Conservation (phyloP, 2,329 filamentous ascomycete species). For the Nigrospora sphaerica region DNA sequence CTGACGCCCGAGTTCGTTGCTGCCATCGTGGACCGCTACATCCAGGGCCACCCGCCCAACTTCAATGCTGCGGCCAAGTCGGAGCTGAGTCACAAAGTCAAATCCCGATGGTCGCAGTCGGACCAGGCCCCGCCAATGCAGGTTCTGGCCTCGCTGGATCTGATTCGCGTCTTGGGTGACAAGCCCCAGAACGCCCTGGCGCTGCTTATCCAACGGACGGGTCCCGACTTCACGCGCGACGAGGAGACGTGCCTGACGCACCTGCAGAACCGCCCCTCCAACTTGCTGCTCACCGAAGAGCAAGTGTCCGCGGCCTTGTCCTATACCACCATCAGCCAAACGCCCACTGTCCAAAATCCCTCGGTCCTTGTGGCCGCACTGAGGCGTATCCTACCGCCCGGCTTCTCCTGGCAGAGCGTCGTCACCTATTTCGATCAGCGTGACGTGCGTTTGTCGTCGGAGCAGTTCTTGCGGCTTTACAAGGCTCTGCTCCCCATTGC, state of each 20-base stretch:
- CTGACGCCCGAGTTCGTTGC: slow-evolving; percentile 65
- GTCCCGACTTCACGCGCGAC: slow-evolving; percentile 67
- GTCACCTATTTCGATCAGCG: slow-evolving; percentile 76
- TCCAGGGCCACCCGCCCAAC: slow-evolving; percentile 78
- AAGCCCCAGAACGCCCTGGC: slow-evolving; percentile 50
- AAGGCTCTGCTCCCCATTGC: slow-evolving; percentile 70
- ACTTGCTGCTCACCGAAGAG: slow-evolving; percentile 65
- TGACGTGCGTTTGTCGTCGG: slow-evolving; percentile 65
- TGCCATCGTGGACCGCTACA: slow-evolving; percentile 75
- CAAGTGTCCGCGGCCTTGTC: slow-evolving; percentile 77
- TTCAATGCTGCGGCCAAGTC: slow-evolving; percentile 71
- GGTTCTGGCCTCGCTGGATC: slow-evolving; percentile 62
- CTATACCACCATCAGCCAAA: slow-evolving; percentile 53
- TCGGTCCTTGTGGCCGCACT: slow-evolving; percentile 54
- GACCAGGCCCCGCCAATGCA: slow-evolving; percentile 62
- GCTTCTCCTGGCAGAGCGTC: slow-evolving; percentile 66
- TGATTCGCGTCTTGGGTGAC: slow-evolving; percentile 59
- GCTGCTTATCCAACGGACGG: slow-evolving; percentile 65
- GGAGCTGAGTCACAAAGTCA: slow-evolving; percentile 60
- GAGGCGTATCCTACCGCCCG: slow-evolving; percentile 51
- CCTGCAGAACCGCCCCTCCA: slow-evolving; percentile 44
- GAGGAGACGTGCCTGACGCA: slow-evolving; percentile 57
- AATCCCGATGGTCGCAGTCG: slow-evolving; percentile 59
- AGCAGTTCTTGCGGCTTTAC: slow-evolving; percentile 78
- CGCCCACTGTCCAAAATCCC: slow-evolving; percentile 43